A percentile compares a stretch with the other conserved stretches of the same genome.
phyloP scores from a whole-genome alignment of 164 flowering plant species.

The Annona squamosa region DNA sequence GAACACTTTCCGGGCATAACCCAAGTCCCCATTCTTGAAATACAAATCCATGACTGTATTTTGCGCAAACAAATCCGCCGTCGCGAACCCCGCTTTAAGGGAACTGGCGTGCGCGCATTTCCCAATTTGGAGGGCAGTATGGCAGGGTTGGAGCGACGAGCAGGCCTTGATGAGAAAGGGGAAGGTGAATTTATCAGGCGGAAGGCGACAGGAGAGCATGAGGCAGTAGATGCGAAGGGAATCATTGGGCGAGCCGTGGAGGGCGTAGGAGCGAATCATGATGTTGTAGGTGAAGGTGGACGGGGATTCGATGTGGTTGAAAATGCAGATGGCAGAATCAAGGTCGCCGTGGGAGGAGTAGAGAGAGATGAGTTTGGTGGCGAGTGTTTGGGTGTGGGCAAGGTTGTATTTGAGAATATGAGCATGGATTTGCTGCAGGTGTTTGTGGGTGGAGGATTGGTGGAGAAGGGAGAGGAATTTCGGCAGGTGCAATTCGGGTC shows the following conservation, averaged over 20 bases:
- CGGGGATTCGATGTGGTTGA: slow-evolving; percentile 32
- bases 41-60: slow-evolving; percentile 56
- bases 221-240: slow-evolving; percentile 39
- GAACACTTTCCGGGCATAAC: slow-evolving; percentile 38
- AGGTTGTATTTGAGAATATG: slow-evolving; percentile 30
- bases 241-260: slow-evolving; percentile 19
- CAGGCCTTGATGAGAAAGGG: slow-evolving; percentile 63
- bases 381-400: slow-evolving; percentile 24
- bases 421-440: slow-evolving; percentile 51
- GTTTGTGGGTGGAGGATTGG: slow-evolving; percentile 29
- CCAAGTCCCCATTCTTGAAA: slow-evolving; percentile 32
- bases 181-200: slow-evolving; percentile 61
- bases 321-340: slow-evolving; percentile 36
- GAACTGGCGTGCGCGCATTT: slow-evolving; percentile 41
- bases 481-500: not conserved
- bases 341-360: slow-evolving; percentile 27
- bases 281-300: slow-evolving; percentile 50
- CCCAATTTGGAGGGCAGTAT: slow-evolving; percentile 22
- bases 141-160: slow-evolving; percentile 7
- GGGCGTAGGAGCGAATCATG: slow-evolving; percentile 40
- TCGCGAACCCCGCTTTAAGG: slow-evolving; percentile 30
- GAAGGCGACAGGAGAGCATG: slow-evolving; percentile 34
- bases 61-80: slow-evolving; percentile 36
- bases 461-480: slow-evolving; percentile 32
- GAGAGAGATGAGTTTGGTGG: slow-evolving; percentile 33